A percentile compares a stretch with the other conserved stretches of the same genome.
Conservation (phyloP, 2,329 filamentous ascomycete genomes). For the Orbilia javanica region DNA sequence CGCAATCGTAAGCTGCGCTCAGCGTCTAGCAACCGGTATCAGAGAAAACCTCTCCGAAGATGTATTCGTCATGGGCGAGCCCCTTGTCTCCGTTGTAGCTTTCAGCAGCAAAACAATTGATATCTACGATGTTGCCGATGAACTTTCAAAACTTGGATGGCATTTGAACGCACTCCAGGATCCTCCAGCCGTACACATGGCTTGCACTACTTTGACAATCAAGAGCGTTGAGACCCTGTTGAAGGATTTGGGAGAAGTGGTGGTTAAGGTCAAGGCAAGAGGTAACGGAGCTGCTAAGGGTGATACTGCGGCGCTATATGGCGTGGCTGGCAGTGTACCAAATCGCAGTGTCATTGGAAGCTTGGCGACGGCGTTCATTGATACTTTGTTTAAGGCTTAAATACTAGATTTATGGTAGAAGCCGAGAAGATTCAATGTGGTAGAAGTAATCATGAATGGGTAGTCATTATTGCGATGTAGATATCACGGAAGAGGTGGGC, state of each 20-base stretch:
- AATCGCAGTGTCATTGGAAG: slow-evolving; percentile 96
- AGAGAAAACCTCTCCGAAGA: slow-evolving; percentile 77
- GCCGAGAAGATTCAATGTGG: neutral
- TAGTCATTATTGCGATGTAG: neutral
- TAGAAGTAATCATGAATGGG: neutral
- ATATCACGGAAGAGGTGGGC: neutral
- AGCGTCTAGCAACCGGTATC: slow-evolving; percentile 83
- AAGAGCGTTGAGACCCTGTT: slow-evolving; percentile 84
- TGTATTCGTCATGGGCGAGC: slow-evolving; percentile 83
- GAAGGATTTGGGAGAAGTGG: slow-evolving; percentile 74
- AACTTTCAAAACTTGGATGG: slow-evolving; percentile 86
- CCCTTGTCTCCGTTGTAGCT: slow-evolving; percentile 89
- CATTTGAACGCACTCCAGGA: slow-evolving; percentile 94
- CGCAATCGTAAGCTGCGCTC: slow-evolving; percentile 86
- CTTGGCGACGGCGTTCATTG: slow-evolving; percentile 88
- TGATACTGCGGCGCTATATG: slow-evolving; percentile 89
- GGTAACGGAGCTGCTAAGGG: slow-evolving; percentile 75
- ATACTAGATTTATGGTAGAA: no score
- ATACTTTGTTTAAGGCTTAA: slow-evolving; percentile 89
- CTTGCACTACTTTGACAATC: slow-evolving; percentile 87
- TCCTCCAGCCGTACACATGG: slow-evolving; percentile 91
- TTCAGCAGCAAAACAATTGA: slow-evolving; percentile 87
- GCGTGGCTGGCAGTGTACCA: slow-evolving; percentile 91
- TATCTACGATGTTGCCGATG: slow-evolving; percentile 94
- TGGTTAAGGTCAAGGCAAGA: slow-evolving; percentile 78